Evolutionary conservation across 345 rosid genomes (phyloP), one percentile per base, ranked within the genome.

Genomic region (Gossypium raimondii): DNA sequence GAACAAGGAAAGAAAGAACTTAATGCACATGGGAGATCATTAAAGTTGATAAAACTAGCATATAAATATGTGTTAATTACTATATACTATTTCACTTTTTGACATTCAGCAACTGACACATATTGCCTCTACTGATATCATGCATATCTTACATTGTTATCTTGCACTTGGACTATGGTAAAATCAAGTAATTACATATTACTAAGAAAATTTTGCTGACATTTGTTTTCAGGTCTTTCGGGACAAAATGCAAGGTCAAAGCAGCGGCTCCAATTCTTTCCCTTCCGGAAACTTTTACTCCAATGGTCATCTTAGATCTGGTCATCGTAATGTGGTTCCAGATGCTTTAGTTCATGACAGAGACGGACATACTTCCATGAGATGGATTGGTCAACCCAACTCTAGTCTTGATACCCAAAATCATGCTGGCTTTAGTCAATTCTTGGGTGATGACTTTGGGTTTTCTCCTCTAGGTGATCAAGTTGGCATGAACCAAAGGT

Each of bases 191-290:
- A 29, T 29, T 29, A 29, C 34, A 4, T 34, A 47, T 47, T 47
- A 47, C 10, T 43, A 20, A 66, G 53, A 44, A 3, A 45, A 44
- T 44, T 66, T 11, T 4, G 27, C 52, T 2, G 44, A 29, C 9
- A 66, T 45, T 24, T 66, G 34, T 12, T 45, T 45, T 20, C 70
- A 66, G 70, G 52, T 64, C 27, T 6, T 47, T 0, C 12, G 12
- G 48, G 12, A 17, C 69, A 20, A 2, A 48, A 69, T 66, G 80
- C 38, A 60, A 59, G 75, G 76, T 8, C 71, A 65, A 60, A 64
- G 70, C 1, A 68, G 48, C 76, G 24, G n/a, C 73, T 64, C 75
- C 51, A 64, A 66, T 47, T 53, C 76, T 4, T 18, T 27, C 11
- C 52, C 20, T 1, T 4, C 48, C 48, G 25, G 47, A 48, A 44